Evolutionary conservation across 768 basidiomycete genomes (phyloP), one percentile per base, ranked within the genome.

Genomic region (Boletus pseudo-olivaceus): DNA sequence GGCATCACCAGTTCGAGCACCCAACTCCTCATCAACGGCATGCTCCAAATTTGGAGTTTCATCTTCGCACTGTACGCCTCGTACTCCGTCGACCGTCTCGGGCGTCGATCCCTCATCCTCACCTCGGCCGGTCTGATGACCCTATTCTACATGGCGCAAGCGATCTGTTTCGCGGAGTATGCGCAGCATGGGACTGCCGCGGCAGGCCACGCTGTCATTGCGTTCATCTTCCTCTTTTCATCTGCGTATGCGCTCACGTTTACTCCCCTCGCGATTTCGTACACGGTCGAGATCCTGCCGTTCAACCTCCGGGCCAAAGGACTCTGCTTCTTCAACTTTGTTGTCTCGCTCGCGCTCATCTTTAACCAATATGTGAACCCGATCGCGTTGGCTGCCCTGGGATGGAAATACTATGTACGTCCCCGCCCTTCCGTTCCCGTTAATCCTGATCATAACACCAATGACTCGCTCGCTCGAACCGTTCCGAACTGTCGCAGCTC

Each of bases 341-440:
- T 75, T 5, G 75, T 88, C 29, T 84, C 81, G 62, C 73, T 87
- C 35, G 81, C 85, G 2, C 73, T 88, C 27, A 85, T 88, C 3
- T 86, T 93, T 70, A 92, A 88, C 61, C 86, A 87, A 63, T 87
- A 89, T 50, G 81, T 89, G 45, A 91, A 91, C 60, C 88, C 90
- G 7, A 82, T 84, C 74, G 90, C 89, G 1, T 72, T 92, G 23
- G 71, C 75, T 5, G 65, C 66, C 0, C 59, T 82, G 6, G 73
- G 73, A 9, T 83, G 82, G 82, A 76, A 76, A 72, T 82, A 83
- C 53, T 71, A 54, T 34, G 58, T 61, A 30, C n/a, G 58, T 59
- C 19, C 4, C 4, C 1, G 11, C 10, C 6, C 12, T 5, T 26
- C 26, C 7, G 8, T n/a, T 35, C 11, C 10, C 7, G 2, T 27